These are phyloP conservation scores for Kluyveromyces wickerhamii DNA, from an alignment of 805 yeast species.

Conservation along the genomic window DNA sequence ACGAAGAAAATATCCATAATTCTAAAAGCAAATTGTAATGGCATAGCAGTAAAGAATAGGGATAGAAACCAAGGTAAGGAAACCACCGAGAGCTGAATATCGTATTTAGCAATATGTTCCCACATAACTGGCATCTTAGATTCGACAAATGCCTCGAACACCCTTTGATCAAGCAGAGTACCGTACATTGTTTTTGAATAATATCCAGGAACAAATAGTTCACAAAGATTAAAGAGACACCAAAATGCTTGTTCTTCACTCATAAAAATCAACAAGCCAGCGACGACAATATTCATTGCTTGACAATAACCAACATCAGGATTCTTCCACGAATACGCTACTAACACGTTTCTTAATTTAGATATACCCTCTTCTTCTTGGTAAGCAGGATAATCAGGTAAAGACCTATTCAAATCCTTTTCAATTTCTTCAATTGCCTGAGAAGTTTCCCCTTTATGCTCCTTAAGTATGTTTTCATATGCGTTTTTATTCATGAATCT, in stretches of 20 bases:
- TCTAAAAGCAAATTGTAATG: slow-evolving; percentile 85
- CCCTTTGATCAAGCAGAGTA: slow-evolving; percentile 85
- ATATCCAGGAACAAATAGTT: slow-evolving; percentile 84
- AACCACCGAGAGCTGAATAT: slow-evolving; percentile 87
- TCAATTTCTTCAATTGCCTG: slow-evolving; percentile 94
- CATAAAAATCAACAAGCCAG: slow-evolving; percentile 72
- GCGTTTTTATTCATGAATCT: slow-evolving; percentile 55
- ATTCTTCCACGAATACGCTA: slow-evolving; percentile 94
- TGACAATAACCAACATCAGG: slow-evolving; percentile 98
- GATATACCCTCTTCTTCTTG: slow-evolving; percentile 80
- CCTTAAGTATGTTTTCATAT: slow-evolving; percentile 50
- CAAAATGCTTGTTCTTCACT: slow-evolving; percentile 97
- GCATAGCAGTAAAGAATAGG: slow-evolving; percentile 86
- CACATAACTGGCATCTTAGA: slow-evolving; percentile 84
- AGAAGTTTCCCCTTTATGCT: slow-evolving; percentile 56
- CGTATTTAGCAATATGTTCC: slow-evolving; percentile 69
- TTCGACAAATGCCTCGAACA: slow-evolving; percentile 82
- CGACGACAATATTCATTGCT: slow-evolving; percentile 93
- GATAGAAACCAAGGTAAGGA: slow-evolving; percentile 96
- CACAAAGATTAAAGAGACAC: slow-evolving; percentile 77
- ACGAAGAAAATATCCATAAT: slow-evolving; percentile 83
- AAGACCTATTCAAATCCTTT: slow-evolving; percentile 86
- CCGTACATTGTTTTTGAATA: slow-evolving; percentile 98
- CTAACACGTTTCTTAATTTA: slow-evolving; percentile 76
- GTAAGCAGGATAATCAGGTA: slow-evolving; percentile 94